Conservation (phyloP, 805 yeast genomes). For the Pichia scutulata region DNA sequence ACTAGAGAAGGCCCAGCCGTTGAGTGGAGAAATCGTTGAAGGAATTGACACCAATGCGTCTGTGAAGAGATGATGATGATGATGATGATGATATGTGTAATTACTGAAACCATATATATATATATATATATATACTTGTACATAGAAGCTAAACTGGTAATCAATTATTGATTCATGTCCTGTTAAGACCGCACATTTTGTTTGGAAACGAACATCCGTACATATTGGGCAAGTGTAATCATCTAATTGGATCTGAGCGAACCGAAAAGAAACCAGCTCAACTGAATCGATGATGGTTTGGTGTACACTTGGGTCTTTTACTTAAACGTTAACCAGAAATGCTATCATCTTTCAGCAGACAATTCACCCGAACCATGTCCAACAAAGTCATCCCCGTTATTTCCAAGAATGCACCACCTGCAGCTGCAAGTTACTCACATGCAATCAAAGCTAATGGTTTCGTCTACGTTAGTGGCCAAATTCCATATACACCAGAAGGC, state of each 20-base stretch:
- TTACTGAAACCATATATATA: background rate
- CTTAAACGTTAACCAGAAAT: too few species aligned
- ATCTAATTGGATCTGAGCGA: too few species aligned
- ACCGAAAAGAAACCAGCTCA: background rate
- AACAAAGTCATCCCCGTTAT: constrained; percentile 37
- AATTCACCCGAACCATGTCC: constrained; percentile 23
- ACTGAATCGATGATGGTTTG: background rate
- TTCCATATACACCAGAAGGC: constrained; percentile 80
- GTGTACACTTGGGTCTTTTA: too few species aligned
- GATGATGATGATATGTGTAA: background rate
- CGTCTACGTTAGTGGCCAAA: constrained; percentile 90
- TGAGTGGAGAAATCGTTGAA: constrained; percentile 42
- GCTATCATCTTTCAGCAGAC: constrained; percentile 4
- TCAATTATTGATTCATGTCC: background rate
- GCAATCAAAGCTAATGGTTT: constrained; percentile 89
- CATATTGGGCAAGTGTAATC: background rate
- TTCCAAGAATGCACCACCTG: constrained; percentile 83
- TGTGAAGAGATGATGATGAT: background rate
- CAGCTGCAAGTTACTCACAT: constrained; percentile 95
- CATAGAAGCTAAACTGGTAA: too few species aligned
- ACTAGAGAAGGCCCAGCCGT: constrained; percentile 55
- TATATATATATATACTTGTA: background rate
- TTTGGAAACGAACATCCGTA: background rate
- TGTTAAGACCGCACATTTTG: background rate
- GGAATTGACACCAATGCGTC: constrained; percentile 28